Base-by-base conservation (phyloP, 1,139 yeast genomes). In the Kodamaea anthophila region DNA sequence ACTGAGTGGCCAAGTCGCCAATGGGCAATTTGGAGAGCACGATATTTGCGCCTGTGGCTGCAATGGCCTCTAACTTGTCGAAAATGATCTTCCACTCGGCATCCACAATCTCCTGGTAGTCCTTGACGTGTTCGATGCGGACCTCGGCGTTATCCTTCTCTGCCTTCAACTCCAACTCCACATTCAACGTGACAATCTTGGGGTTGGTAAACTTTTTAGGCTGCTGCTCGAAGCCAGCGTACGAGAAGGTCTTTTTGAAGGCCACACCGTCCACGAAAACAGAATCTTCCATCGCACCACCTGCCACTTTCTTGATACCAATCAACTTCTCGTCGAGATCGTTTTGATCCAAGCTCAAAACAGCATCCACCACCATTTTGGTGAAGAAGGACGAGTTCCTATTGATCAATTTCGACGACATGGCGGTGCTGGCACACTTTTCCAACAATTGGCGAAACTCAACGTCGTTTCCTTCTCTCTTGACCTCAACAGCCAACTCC, bases 121-220 rank as follows among this genome's bases (percentile, higher is more conserved):
- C 96, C 37, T 77, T 74, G 31, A 91, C 97, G 53, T 87, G 83
- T 47, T 86, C 94, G 31, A 91, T 94, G 46, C 98, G 76, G 18
- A 91, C 97, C 65, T 91, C 99, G n/a, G 99, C 99, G 53, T 91
- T 91, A 57, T 91, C 99, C 64, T 86, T 88, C 61, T 91, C 99
- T 2, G 98, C 97, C 64, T 91, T 91, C 51, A 91, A 74, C 62
- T 91, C 99, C 43, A 91, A 70, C 56, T 91, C 99, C 22, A 93
- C 91, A 53, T 93, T 91, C 49, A 91, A 69, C 46, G 80, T 77
- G 35, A 91, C 65, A 42, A 93, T 78, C 56, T 81, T 85, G 28
- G 99, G 96, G 53, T 84, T 65, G 10, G 51, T 49, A 53, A 93
- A 86, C 34, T 58, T 63, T 58, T 91, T 91, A 30, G 98, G 99